A percentile compares a stretch with the other conserved stretches of the same genome.
These are phyloP conservation scores for Tuber aestivum DNA, from an alignment of 495 filamentous ascomycete genomes.

Conservation along the genomic window DNA sequence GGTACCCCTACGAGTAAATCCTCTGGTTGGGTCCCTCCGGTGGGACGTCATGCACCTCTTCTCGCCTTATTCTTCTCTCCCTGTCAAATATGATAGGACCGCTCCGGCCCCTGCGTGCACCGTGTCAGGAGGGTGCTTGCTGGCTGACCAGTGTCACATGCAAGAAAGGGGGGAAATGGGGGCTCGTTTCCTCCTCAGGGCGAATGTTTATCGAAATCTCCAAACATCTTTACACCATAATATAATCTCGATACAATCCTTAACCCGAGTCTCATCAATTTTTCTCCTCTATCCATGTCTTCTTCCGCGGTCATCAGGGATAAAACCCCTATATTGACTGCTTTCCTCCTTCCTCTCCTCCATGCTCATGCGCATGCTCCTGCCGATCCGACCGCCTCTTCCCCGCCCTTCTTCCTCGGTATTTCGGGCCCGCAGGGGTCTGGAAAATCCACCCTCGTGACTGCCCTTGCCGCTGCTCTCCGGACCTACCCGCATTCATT, in stretches of 20 bases:
- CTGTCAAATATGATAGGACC: too few relatives aligned
- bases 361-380: constrained; percentile 52
- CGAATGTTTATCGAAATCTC: too few relatives aligned
- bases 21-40: too few relatives aligned
- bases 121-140: too few relatives aligned
- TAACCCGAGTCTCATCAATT: constrained; percentile 24
- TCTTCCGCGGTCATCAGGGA: constrained; percentile 55
- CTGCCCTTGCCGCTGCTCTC: constrained; percentile 61
- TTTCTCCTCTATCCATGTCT: background rate
- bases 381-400: constrained; percentile 41
- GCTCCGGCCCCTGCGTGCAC: too few relatives aligned
- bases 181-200: too few relatives aligned
- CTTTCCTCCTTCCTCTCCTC: constrained; percentile 70
- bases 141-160: too few relatives aligned
- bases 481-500: constrained; percentile 60
- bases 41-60: too few relatives aligned
- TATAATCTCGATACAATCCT: constrained; percentile 19
- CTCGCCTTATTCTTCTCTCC: too few relatives aligned
- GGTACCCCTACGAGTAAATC: too few relatives aligned
- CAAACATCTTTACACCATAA: background rate
- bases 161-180: too few relatives aligned
- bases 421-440: constrained; percentile 73
- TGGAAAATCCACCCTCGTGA: constrained; percentile 85
- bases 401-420: constrained; percentile 54
- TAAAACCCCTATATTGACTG: constrained; percentile 79